A percentile compares a stretch with the other conserved stretches of the same genome.
Evolutionary conservation across 331 rosid genomes (phyloP).

Genomic region (Cydonia oblonga): DNA sequence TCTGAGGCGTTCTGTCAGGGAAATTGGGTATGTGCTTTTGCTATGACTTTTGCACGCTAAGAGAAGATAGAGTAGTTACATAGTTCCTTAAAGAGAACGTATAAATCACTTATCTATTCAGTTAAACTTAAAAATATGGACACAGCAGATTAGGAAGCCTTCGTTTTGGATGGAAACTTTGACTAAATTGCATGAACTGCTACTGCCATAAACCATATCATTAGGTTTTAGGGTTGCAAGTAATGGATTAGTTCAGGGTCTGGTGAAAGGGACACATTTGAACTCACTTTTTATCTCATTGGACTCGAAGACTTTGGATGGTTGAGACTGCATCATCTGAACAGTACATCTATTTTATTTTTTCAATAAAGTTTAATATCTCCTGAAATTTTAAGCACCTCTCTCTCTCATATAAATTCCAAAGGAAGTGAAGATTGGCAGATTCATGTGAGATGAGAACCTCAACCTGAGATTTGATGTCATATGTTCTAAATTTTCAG

Average conservation of each 20-base stretch:
- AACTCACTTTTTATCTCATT: background rate
- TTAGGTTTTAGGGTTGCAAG: background rate
- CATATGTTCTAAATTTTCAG: background rate
- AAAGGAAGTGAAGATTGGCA: background rate
- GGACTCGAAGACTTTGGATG: background rate
- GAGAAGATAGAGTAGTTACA: background rate
- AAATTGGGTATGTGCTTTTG: slow-evolving; percentile 47
- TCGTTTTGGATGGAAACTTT: background rate
- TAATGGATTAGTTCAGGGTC: background rate
- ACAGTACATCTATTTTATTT: background rate
- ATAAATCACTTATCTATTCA: background rate
- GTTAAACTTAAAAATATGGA: background rate
- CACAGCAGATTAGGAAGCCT: background rate
- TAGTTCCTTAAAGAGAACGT: background rate
- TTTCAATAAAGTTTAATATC: background rate
- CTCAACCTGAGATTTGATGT: background rate
- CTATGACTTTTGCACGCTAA: background rate
- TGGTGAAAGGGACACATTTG: background rate
- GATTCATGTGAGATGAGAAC: background rate
- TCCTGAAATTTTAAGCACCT: background rate
- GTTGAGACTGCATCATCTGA: background rate
- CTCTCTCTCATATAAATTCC: background rate
- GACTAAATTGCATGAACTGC: background rate
- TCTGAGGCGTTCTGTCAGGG: slow-evolving; percentile 82
- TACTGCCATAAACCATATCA: background rate